phyloP scores from a whole-genome alignment of 1,284 basidiomycete species.

The Veloporphyrellus conicus region DNA sequence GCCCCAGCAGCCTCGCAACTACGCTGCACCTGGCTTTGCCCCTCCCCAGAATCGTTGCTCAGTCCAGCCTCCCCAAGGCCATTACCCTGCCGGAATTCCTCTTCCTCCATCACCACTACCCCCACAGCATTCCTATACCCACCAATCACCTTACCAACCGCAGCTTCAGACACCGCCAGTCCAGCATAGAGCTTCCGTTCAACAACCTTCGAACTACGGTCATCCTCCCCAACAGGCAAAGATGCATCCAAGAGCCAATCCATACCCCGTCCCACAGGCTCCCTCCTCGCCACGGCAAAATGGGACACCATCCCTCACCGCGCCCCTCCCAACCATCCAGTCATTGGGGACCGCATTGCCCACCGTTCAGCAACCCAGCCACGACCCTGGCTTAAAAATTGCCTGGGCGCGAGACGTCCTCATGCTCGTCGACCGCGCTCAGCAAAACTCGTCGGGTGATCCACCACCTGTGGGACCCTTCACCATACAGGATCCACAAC shows the following conservation, averaged over 20 bases:
- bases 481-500: slow-evolving; percentile 57
- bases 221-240: slow-evolving; percentile 17
- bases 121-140: slow-evolving; percentile 15
- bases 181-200: slow-evolving; percentile 24
- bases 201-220: not conserved
- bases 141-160: slow-evolving; percentile 15
- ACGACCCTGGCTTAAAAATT: slow-evolving; percentile 58
- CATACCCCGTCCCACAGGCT: slow-evolving; percentile 27
- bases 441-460: slow-evolving; percentile 40
- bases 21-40: slow-evolving; percentile 12
- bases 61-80: slow-evolving; percentile 14
- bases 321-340: slow-evolving; percentile 58
- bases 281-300: slow-evolving; percentile 27
- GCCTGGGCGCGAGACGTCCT: slow-evolving; percentile 79
- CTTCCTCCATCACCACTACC: slow-evolving; percentile 23
- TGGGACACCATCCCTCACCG: slow-evolving; percentile 53
- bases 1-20: slow-evolving; percentile 15
- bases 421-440: slow-evolving; percentile 67
- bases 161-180: slow-evolving; percentile 22
- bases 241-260: slow-evolving; percentile 24
- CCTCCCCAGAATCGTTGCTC: slow-evolving; percentile 17
- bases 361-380: slow-evolving; percentile 45
- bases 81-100: slow-evolving; percentile 12
- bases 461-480: slow-evolving; percentile 47
- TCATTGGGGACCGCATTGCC: slow-evolving; percentile 47